A percentile compares a stretch with the other conserved stretches of the same genome.
Conservation (phyloP, 2,329 filamentous ascomycete genomes). For the Ceratocystis alfenasii region DNA sequence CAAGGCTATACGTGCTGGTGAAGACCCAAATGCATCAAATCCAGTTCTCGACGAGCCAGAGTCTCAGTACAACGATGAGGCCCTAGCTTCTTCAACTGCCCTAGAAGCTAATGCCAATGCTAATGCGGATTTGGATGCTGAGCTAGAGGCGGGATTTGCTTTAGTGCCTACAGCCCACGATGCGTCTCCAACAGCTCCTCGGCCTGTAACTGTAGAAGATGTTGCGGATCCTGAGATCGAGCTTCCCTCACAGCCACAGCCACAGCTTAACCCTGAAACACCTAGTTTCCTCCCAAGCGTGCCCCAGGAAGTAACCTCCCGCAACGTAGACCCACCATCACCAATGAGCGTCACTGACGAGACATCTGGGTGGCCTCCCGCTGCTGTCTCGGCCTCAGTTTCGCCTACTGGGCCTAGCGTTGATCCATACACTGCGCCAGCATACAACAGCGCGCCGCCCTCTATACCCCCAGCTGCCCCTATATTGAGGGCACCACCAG, state of each 20-base stretch:
- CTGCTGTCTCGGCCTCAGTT: constrained; percentile 14
- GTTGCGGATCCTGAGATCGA: constrained; percentile 19
- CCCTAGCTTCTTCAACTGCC: background rate
- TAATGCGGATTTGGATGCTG: constrained; percentile 22
- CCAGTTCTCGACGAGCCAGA: constrained; percentile 45
- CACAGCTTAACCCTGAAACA: background rate
- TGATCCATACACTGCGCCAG: background rate
- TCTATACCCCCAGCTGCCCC: constrained; percentile 20
- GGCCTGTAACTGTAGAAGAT: constrained; percentile 14
- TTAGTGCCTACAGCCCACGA: constrained; percentile 25
- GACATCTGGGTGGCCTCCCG: constrained; percentile 12
- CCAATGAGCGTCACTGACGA: constrained; percentile 27
- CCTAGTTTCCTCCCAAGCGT: constrained; percentile 14
- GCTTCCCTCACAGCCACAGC: constrained; percentile 9
- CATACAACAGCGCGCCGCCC: background rate
- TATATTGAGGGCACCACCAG: constrained; percentile 23
- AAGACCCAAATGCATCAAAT: constrained; percentile 86
- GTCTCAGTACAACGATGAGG: constrained; percentile 26
- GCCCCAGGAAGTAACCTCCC: constrained; percentile 12
- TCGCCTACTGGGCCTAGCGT: constrained; percentile 11
- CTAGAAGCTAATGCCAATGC: constrained; percentile 14
- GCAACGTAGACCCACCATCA: constrained; percentile 26
- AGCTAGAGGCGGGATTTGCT: constrained; percentile 26
- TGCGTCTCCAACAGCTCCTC: background rate
- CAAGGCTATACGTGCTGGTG: constrained; percentile 79